Evolutionary conservation across 768 basidiomycete species (phyloP).

Genomic region (Strobilomyces dryophilus): DNA sequence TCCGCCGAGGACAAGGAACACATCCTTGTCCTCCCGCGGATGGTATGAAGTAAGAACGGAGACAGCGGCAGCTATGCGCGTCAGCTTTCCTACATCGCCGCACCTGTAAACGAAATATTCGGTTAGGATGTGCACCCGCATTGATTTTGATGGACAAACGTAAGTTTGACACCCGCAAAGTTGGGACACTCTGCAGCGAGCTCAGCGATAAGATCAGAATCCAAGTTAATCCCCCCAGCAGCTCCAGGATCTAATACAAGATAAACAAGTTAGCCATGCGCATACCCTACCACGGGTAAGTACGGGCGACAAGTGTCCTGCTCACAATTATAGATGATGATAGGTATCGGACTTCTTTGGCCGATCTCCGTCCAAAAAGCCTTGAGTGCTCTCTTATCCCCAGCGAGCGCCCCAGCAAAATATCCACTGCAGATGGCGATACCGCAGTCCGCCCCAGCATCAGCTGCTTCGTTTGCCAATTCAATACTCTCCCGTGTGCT

Average conservation of each 20-base stretch:
- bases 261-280: neutral
- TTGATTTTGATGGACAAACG: constrained; percentile 43
- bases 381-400: constrained; percentile 65
- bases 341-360: constrained; percentile 77
- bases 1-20: constrained; percentile 84
- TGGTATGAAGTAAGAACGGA: constrained; percentile 54
- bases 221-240: constrained; percentile 85
- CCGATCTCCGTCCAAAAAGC: constrained; percentile 75
- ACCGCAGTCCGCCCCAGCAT: constrained; percentile 80
- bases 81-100: constrained; percentile 88
- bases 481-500: constrained; percentile 82
- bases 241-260: constrained; percentile 71
- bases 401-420: constrained; percentile 71
- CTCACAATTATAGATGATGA: constrained; percentile 87
- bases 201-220: constrained; percentile 82
- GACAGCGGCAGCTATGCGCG: constrained; percentile 71
- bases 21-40: constrained; percentile 63
- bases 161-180: constrained; percentile 83
- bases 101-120: constrained; percentile 48
- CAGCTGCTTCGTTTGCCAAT: constrained; percentile 71
- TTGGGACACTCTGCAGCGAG: constrained; percentile 76
- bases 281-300: neutral
- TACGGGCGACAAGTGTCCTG: neutral
- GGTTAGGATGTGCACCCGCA: constrained; percentile 8
- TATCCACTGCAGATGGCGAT: constrained; percentile 88